Base-by-base conservation (phyloP, 441 rosid species). In the Adansonia madagascariensis region DNA sequence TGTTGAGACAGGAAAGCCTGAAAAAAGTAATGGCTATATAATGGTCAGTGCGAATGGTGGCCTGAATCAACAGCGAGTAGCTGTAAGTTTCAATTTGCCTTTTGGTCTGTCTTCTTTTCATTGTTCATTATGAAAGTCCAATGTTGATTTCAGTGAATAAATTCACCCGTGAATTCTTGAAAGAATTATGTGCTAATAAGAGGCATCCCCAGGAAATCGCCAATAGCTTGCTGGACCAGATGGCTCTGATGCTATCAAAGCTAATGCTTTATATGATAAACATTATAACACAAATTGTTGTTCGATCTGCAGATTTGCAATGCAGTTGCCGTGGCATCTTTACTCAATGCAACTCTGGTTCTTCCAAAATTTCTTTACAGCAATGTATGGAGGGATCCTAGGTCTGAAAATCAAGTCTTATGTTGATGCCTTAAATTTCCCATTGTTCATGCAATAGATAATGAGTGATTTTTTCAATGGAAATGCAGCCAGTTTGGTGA, bases 301-400 rank as follows among this genome's bases (percentile, higher is more conserved):
- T 61, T 77, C 64, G 35, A 31, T 41, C 53, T 86, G 85, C 88
- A 95, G 98, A 89, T 91, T 0, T 94, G 98, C 85, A 95, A 94
- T 46, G 94, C 92, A n/a, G 94, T 94, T 71, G 85, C 97, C 1
- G 88, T 92, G 86, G 97, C 98, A 35, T 84, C 91, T 65, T 81
- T 92, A 70, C 93, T 93, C 15, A 90, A 93, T 7, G 95, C 95
- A 46, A 90, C 93, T 66, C 84, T 95, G 73, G 87, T 89, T 81
- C 82, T 92, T 79, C 99, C 98, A 8, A 87, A 80, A 85, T 94
- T 95, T 84, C 92, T 91, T 49, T 92, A 92, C 89, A 95, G 99
- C 91, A 95, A 90, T 74, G 97, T 94, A 11, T 94, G 98, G 99
- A 93, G 89, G 82, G 99, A 95, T 88, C 95, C 97, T 0, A 95